Base-by-base conservation (phyloP, 2,329 filamentous ascomycete genomes). In the Zasmidium citrigriseum region DNA sequence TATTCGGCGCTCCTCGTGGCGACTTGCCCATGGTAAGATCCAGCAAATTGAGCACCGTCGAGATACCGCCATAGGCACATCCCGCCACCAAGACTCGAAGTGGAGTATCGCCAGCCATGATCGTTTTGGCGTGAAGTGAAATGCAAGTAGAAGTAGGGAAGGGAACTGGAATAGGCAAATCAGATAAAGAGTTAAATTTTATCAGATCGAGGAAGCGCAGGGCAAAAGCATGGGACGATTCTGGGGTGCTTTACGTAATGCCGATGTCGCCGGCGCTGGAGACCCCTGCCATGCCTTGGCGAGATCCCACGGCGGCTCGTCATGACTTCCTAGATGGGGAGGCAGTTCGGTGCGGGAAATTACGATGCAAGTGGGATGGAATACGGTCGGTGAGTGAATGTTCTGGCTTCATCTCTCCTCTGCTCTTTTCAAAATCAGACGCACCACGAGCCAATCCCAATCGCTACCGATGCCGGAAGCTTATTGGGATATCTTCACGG, bases 31-130 rank as follows among this genome's bases (percentile, higher is more conserved):
- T 22, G 46, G 52, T 62, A 14, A 64, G 52, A 38, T 62, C 62
- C 24, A 64, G 34, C 3, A 60, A 50, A 41, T 62, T 61, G 44
- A 60, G 49, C 2, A 59, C 60, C 9, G 58, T 54, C 16, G 62
- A 48, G n/a, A 64, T 58, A 9, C 59, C 57, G 23, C 52, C 59
- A 25, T 64, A 62, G 1, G 59, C 50, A 14, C 59, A 55, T 12
- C 62, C 57, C 22, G 62, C 62, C 14, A 64, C 60, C 4, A 62
- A 55, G n/a, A 62, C 38, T 22, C 53, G 38, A n/a, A 41, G 7
- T n/a, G 34, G 34, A 41, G 34, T 9, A n/a, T 9, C 16, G 7
- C 34, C 34, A 4, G 14, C 7, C 34, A 41, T 41, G 16, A 10
- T n/a, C 12, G 18, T n/a, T 4, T 41, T 9, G 34, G 4, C 4